Evolutionary conservation across 2,329 filamentous ascomycete species (phyloP), one percentile per base, ranked within the genome.

Genomic region (Trichophyton verrucosum): DNA sequence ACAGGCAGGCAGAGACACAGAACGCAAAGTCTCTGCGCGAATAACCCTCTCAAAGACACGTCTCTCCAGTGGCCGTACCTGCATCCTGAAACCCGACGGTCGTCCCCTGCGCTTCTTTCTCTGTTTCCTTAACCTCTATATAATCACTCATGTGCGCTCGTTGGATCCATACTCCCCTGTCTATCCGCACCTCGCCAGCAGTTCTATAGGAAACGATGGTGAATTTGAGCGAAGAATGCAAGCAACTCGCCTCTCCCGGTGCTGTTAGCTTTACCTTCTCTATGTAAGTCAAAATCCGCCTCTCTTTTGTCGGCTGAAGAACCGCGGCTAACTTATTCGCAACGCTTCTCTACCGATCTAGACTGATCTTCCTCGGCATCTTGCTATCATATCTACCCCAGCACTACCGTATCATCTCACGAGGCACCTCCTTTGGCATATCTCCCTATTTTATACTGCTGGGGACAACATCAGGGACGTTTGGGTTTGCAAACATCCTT

Each of bases 371-470:
- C 64, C 72, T 95, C 67, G 92, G 92, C 61, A 91, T 97, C 68
- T 80, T 96, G 64, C 77, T 95, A 62, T 97, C 92, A 38, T 99
- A 99, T 76, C 81, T 97, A 1, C 94, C 94, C 0, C 94, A 99
- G 72, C 92, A 97, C 75, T 83, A 87, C 73, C 90, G 94, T 69
- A 97, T 99, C 75, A 89, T 96, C 66, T 80, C 82, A 46, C 84
- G 91, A 60, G 84, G 86, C 63, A 94, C 89, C 13, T 95, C 92
- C 22, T 92, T 95, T 73, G 94, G 94, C 64, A 91, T 99, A 64
- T 96, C 91, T 33, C 92, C 94, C 7, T 94, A 92, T 74, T 99
- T 96, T 71, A 86, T 99, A 65, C 82, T 97, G 1, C 84, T 99
- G n/a, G 94, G 94, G 63, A 89, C 88, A 27, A 92, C 92, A 1